Conservation (phyloP, 371 early-diverging fungal genomes). For the Encephalitozoon hellem region DNA sequence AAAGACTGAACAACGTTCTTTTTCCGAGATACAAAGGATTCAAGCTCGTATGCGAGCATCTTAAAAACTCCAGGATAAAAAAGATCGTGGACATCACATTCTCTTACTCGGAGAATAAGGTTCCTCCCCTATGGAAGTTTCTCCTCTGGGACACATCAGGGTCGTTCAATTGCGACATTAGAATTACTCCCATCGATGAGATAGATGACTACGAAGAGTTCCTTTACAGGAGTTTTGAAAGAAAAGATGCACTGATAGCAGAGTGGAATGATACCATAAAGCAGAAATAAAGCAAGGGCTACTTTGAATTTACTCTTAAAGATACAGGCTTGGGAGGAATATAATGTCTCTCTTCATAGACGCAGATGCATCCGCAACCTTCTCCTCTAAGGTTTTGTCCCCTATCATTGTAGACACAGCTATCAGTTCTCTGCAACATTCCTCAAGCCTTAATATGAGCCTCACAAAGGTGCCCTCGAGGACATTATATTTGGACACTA, state of each 20-base stretch:
- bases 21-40: conserved; percentile 73
- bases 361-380: conserved; percentile 41
- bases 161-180: conserved; percentile 30
- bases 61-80: conserved; percentile 25
- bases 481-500: conserved; percentile 44
- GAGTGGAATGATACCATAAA: conserved; percentile 8
- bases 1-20: conserved; percentile 66
- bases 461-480: conserved; percentile 59
- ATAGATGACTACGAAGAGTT: conserved; percentile 41
- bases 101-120: conserved; percentile 27
- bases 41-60: conserved; percentile 27
- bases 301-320: conserved; percentile 22
- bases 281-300: neutral
- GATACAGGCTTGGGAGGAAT: conserved; percentile 58
- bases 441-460: conserved; percentile 54
- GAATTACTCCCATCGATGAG: conserved; percentile 11
- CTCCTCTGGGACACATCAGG: conserved; percentile 28
- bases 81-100: conserved; percentile 58
- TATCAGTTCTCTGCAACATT: conserved; percentile 58
- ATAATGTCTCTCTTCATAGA: conserved; percentile 55
- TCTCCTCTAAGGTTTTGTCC: conserved; percentile 40
- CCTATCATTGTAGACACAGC: conserved; percentile 49
- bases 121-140: conserved; percentile 38
- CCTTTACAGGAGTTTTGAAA: conserved; percentile 45
- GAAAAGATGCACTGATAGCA: conserved; percentile 56